Evolutionary conservation across 768 basidiomycete species (phyloP).

Genomic region (Pleurotus citrinopileatus): DNA sequence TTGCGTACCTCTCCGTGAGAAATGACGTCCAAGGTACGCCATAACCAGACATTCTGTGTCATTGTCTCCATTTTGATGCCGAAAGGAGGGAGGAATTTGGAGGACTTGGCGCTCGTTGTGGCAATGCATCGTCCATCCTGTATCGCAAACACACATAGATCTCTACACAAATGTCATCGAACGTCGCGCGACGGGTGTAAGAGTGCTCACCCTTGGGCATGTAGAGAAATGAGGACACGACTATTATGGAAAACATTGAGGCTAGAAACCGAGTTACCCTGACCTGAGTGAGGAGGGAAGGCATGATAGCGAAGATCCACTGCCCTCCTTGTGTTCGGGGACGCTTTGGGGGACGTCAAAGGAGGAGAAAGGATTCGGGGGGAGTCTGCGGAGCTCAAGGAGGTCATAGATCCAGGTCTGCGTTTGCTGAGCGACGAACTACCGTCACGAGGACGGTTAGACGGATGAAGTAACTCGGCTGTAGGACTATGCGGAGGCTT

Average conservation of each 20-base stretch:
- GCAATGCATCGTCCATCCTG: slow-evolving; percentile 44
- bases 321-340: slow-evolving; percentile 21
- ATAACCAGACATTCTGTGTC: slow-evolving; percentile 38
- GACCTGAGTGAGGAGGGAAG: slow-evolving; percentile 43
- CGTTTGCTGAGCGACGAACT: slow-evolving; percentile 21
- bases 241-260: slow-evolving; percentile 43
- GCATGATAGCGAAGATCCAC: slow-evolving; percentile 40
- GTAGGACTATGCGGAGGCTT: slow-evolving; percentile 11
- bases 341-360: slow-evolving; percentile 32
- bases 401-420: neutral
- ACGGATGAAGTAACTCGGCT: slow-evolving; percentile 15
- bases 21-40: slow-evolving; percentile 37
- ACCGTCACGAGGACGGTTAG: slow-evolving; percentile 31
- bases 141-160: slow-evolving; percentile 49
- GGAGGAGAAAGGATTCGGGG: slow-evolving; percentile 9
- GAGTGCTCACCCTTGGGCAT: slow-evolving; percentile 58
- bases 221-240: slow-evolving; percentile 48
- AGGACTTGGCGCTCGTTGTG: slow-evolving; percentile 26
- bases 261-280: slow-evolving; percentile 38
- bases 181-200: neutral
- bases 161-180: slow-evolving; percentile 31
- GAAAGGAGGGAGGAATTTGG: slow-evolving; percentile 20
- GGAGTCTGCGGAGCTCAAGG: neutral
- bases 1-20: slow-evolving; percentile 37
- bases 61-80: slow-evolving; percentile 29